Evolutionary conservation across 345 rosid species (phyloP), one percentile per base, ranked within the genome.

Genomic region (Eutrema heterophyllum): DNA sequence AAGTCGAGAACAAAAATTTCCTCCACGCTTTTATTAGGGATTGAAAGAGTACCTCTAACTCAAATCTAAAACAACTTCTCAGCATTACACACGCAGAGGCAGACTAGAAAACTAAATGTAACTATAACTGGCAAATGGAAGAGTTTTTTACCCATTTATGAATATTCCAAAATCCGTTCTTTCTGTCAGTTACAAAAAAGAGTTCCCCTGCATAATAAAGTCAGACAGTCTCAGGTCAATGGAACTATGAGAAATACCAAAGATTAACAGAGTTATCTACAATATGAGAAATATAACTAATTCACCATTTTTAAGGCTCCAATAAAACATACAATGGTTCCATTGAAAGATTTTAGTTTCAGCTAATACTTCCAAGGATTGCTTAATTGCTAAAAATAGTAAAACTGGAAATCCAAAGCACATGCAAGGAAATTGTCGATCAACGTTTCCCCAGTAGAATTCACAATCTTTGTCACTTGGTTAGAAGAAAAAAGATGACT

Each of bases 161-260:
- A 71, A 92, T 82, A 79, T 94, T 94, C 99, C 99, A 94, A 80
- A 87, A 94, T 79, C 99, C 96, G 59, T 70, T 85, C 68, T 84
- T 71, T 74, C 92, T 83, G 80, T 94, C 97, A 12, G 88, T 85
- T 62, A 88, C 78, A 67, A 94, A 94, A 79, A 84, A 91, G 30
- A 94, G 87, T 75, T 94, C 96, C 43, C 97, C 98, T 91, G 96
- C 84, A 89, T 18, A 66, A 64, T 60, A 8, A 49, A 64, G 15
- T 50, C 29, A 67, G 13, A 70, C 33, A 57, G 38, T 65, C 56
- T 57, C 63, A 54, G 60, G 71, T 21, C 40, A 77, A 11, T 8
- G 9, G 6, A 29, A 35, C 12, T 14, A 39, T 24, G 9, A 52
- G 30, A 39, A 15, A 50, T 53, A 45, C 12, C n/a, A 44, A 35